Conservation (phyloP, 2,329 filamentous ascomycete genomes). For the Trichoderma guizhouense region DNA sequence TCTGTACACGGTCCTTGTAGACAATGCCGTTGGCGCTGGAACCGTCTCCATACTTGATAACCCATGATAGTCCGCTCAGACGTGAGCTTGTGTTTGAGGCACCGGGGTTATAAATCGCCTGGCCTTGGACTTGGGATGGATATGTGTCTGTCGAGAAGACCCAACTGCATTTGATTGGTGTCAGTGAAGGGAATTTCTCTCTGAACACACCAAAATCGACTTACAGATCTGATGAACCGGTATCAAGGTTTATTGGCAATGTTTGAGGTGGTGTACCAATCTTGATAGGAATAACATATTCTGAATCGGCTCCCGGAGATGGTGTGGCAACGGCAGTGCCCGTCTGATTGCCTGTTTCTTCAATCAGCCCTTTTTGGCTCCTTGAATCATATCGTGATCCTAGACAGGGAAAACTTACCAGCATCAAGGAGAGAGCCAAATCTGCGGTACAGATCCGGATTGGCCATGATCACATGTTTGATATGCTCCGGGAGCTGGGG, state of each 20-base stretch:
- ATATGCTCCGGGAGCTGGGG: conserved; percentile 30
- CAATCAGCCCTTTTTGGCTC: not conserved
- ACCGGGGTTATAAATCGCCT: conserved; percentile 54
- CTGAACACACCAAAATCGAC: not conserved
- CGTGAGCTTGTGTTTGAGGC: conserved; percentile 42
- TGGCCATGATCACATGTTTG: conserved; percentile 24
- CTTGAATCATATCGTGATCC: not conserved
- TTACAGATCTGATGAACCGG: conserved; percentile 51
- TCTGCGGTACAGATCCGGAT: conserved; percentile 27
- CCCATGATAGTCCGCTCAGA: conserved; percentile 47
- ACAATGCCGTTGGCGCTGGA: conserved; percentile 61
- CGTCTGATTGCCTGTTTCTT: conserved; percentile 18
- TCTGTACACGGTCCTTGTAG: conserved; percentile 60
- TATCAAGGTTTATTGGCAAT: conserved; percentile 68
- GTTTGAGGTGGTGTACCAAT: conserved; percentile 57
- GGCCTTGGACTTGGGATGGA: conserved; percentile 44
- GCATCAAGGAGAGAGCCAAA: conserved; percentile 18
- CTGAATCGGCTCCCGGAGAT: conserved; percentile 44
- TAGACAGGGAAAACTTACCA: not conserved
- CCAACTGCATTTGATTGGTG: conserved; percentile 52
- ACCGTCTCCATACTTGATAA: conserved; percentile 63
- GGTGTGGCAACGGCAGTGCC: conserved; percentile 28
- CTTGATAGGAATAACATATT: conserved; percentile 60
- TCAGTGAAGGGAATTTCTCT: not conserved
- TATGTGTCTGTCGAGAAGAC: conserved; percentile 61